These are phyloP conservation scores for Hypericum androsaemum DNA, from an alignment of 345 rosid species.

Conservation along the genomic window DNA sequence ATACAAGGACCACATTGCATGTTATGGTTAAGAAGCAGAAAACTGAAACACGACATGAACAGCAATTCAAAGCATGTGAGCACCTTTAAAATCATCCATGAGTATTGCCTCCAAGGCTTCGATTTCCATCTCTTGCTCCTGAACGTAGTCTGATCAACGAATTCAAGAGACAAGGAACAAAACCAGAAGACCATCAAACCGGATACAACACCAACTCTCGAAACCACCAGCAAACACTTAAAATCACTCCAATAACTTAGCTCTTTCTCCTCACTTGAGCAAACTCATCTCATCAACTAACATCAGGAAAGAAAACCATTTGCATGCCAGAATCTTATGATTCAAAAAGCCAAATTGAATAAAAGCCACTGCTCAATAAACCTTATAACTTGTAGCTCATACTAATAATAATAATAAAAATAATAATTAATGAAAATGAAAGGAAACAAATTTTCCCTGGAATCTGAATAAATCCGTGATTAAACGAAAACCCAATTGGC, in stretches of 20 bases:
- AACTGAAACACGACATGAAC: slow-evolving; percentile 12
- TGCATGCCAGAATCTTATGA: background rate
- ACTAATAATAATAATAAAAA: background rate
- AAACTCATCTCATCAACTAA: too few species aligned
- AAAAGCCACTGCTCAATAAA: too few species aligned
- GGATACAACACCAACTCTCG: background rate
- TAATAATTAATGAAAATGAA: too few species aligned
- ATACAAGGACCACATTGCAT: slow-evolving; percentile 9
- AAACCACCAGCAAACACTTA: background rate
- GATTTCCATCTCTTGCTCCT: slow-evolving; percentile 96
- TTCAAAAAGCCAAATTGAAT: too few species aligned
- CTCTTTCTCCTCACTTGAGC: too few species aligned
- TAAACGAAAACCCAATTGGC: slow-evolving; percentile 1
- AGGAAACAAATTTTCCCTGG: too few species aligned
- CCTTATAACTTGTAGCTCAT: too few species aligned
- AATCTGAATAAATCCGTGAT: background rate
- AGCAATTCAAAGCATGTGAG: background rate
- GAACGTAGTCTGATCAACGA: slow-evolving; percentile 46
- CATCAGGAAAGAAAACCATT: too few species aligned
- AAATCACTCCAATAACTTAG: too few species aligned
- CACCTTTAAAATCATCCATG: slow-evolving; percentile 94
- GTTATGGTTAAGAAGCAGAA: background rate
- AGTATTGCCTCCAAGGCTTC: slow-evolving; percentile 95
- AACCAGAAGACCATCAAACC: background rate
- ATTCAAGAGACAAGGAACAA: background rate